Base-by-base conservation (phyloP, 192 early-diverging fungal genomes). In the Glomus cerebriforme region DNA sequence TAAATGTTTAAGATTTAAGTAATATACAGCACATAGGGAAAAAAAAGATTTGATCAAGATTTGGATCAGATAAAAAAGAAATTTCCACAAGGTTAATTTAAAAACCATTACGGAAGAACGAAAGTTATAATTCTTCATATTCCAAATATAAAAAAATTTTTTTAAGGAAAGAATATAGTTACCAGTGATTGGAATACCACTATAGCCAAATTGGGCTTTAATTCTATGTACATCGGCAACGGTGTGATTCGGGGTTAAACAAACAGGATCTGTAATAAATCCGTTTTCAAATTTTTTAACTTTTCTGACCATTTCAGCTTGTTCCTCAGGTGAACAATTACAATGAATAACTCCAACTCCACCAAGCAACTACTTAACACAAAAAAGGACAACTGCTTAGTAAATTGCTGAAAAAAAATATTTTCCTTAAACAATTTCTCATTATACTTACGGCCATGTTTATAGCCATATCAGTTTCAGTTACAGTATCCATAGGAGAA, bases 281-380 rank as follows among this genome's bases (percentile, higher is more conserved):
- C 98, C 98, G 88, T 99, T 99, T 83, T 99, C 98, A 80, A 95
- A 99, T 84, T 92, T 96, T 88, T 96, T 98, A 83, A 99, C 97
- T 83, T 95, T 94, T 80, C 95, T 91, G 47, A 99, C 98, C 98
- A 99, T 99, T 10, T 95, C 93, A 13, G 96, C 95, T 90, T 99
- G 98, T 86, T 97, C 95, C 59, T 95, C 94, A 60, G 96, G 87
- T 29, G 93, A 90, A 86, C 96, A 99, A 90, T 99, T 99, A 91
- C 97, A 91, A 87, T 99, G 98, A 83, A 99, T 95, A 63, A 99
- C 94, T 82, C 98, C 98, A 77, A 99, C 88, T 24, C 98, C 98
- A 74, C 98, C 98, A 64, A 95, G 83, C 66, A 95, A 87, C 84
- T 89, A 80, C 39, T 22, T 26, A 43, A 26, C 39, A 10, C 2